Evolutionary conservation across 2,329 filamentous ascomycete genomes (phyloP).

Genomic region (Talaromyces sp.): DNA sequence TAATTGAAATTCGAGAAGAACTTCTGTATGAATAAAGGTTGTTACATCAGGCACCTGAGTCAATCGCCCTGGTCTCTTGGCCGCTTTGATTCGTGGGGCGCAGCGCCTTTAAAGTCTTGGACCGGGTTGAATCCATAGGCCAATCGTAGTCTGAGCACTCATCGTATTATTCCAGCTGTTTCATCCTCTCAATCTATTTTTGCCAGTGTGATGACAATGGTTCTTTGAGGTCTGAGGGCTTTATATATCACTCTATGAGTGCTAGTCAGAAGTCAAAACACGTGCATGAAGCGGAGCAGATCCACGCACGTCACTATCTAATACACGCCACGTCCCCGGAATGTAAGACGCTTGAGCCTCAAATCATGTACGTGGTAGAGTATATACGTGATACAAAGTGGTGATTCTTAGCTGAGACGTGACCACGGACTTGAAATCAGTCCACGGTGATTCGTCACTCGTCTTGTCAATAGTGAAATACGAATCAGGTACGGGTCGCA

Average conservation of each 20-base stretch:
- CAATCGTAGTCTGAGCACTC: not conserved
- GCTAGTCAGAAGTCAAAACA: not conserved
- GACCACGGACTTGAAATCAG: no score
- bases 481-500: no score
- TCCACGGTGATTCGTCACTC: not conserved
- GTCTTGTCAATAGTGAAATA: not conserved
- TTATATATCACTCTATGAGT: not conserved
- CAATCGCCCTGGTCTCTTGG: not conserved
- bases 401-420: not conserved
- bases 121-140: not conserved
- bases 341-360: not conserved
- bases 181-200: not conserved
- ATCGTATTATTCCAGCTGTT: not conserved
- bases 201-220: not conserved
- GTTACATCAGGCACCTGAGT: not conserved
- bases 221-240: not conserved
- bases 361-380: not conserved
- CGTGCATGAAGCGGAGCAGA: slow-evolving; percentile 3
- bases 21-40: not conserved
- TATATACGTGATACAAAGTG: not conserved
- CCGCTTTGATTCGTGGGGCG: slow-evolving; percentile 5
- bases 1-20: not conserved
- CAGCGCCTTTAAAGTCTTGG: not conserved
- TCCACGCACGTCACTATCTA: not conserved
- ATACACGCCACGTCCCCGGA: not conserved